A percentile compares a stretch with the other conserved stretches of the same genome.
Conservation (phyloP, 2,329 filamentous ascomycete genomes). For the Sporothrix euskadiensis region DNA sequence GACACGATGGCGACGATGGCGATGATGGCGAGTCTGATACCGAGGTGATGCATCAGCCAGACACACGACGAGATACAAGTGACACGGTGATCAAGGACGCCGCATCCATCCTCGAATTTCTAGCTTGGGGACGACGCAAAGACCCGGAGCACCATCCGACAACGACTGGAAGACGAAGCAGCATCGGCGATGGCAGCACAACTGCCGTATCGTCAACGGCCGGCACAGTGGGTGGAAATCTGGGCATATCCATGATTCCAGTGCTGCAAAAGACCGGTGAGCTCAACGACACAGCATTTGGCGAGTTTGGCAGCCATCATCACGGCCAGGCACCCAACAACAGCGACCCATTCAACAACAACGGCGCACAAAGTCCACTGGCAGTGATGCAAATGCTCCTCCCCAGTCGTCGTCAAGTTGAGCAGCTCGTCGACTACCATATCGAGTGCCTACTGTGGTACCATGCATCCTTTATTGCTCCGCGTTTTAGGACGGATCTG, state of each 20-base stretch:
- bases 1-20: conserved; percentile 21
- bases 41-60: not conserved
- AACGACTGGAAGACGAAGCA: not conserved
- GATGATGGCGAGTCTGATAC: not conserved
- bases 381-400: conserved; percentile 35
- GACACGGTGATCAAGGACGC: conserved; percentile 43
- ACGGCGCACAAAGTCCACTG: conserved; percentile 19
- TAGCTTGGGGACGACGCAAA: conserved; percentile 51
- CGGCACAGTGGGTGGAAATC: not conserved
- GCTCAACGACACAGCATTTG: not conserved
- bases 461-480: conserved; percentile 35
- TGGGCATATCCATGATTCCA: not conserved
- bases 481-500: conserved; percentile 43
- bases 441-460: conserved; percentile 36
- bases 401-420: conserved; percentile 31
- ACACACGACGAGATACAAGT: not conserved
- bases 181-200: not conserved
- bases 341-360: not conserved
- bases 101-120: conserved; percentile 50
- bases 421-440: conserved; percentile 35
- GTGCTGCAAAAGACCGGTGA: not conserved
- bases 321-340: not conserved
- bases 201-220: conserved; percentile 4
- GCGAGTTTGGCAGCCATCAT: not conserved
- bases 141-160: conserved; percentile 36